Evolutionary conservation across 2,329 filamentous ascomycete species (phyloP).

Genomic region (Sarocladium oryzae): DNA sequence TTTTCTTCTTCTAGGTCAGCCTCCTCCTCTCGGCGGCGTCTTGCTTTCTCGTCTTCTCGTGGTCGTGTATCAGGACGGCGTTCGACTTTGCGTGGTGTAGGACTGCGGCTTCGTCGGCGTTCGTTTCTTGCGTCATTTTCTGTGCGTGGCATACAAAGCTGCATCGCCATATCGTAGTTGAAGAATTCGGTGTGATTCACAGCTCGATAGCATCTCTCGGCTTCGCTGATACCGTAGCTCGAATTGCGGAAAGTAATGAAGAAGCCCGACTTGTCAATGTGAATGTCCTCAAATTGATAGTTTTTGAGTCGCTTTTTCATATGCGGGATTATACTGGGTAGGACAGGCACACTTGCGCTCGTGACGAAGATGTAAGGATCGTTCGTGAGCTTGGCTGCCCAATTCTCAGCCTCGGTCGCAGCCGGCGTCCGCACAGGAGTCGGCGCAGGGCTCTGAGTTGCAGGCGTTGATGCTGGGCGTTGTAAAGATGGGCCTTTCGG

Average conservation of each 20-base stretch:
- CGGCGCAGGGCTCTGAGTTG: not conserved
- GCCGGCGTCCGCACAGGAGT: conserved; percentile 27
- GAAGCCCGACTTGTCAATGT: conserved; percentile 80
- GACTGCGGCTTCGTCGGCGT: conserved; percentile 25
- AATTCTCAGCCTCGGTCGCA: conserved; percentile 54
- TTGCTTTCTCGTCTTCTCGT: conserved; percentile 49
- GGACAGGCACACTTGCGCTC: conserved; percentile 79
- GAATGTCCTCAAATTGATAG: conserved; percentile 74
- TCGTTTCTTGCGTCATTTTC: conserved; percentile 16
- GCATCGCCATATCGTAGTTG: conserved; percentile 88
- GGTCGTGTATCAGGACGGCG: conserved; percentile 19
- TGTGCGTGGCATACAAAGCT: conserved; percentile 48
- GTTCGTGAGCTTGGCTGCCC: conserved; percentile 63
- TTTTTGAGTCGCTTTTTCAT: conserved; percentile 83
- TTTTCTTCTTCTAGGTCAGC: conserved; percentile 87
- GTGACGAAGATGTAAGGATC: conserved; percentile 89
- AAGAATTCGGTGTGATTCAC: conserved; percentile 82
- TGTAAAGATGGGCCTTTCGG: conserved; percentile 74
- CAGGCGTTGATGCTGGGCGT: conserved; percentile 28
- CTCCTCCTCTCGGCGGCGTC: conserved; percentile 64
- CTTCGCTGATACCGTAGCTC: conserved; percentile 68
- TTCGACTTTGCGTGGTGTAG: conserved; percentile 14
- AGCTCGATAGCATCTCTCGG: conserved; percentile 69
- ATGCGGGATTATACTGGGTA: conserved; percentile 79
- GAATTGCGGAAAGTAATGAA: conserved; percentile 86